These are phyloP conservation scores for Scutellaria minor DNA, from an alignment of 257 asterid genomes.

Conservation along the genomic window DNA sequence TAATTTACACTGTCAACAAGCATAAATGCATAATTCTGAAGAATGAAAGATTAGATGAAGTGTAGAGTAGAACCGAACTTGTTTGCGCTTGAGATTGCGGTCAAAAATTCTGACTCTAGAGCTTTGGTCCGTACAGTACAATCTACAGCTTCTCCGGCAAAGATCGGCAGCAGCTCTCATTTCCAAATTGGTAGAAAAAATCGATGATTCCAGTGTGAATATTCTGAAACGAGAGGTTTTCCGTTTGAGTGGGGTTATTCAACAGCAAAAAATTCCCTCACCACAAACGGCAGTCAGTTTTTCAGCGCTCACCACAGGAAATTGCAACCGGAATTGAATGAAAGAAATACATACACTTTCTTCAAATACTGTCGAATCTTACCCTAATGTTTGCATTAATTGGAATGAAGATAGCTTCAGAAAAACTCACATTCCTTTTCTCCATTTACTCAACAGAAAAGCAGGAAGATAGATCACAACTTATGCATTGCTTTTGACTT, in stretches of 20 bases:
- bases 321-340: too few relatives aligned
- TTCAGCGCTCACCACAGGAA: too few relatives aligned
- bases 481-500: too few relatives aligned
- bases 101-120: conserved; percentile 76
- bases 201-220: neutral
- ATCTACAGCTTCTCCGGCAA: conserved; percentile 48
- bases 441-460: too few relatives aligned
- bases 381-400: too few relatives aligned
- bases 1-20: neutral
- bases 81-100: conserved; percentile 89
- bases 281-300: too few relatives aligned
- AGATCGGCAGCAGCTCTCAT: conserved; percentile 46
- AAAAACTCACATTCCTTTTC: too few relatives aligned
- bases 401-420: too few relatives aligned
- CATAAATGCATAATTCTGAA: conserved; percentile 20
- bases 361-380: too few relatives aligned
- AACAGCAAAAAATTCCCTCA: too few relatives aligned
- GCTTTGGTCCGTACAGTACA: conserved; percentile 62
- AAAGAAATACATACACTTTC: too few relatives aligned
- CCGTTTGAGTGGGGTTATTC: neutral
- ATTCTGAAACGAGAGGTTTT: neutral
- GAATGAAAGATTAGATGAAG: neutral
- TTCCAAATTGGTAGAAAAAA: conserved; percentile 27
- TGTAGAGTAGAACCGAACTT: conserved; percentile 47
- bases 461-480: too few relatives aligned